Evolutionary conservation across 257 asterid species (phyloP), one percentile per base, ranked within the genome.

Genomic region (Plantago major): DNA sequence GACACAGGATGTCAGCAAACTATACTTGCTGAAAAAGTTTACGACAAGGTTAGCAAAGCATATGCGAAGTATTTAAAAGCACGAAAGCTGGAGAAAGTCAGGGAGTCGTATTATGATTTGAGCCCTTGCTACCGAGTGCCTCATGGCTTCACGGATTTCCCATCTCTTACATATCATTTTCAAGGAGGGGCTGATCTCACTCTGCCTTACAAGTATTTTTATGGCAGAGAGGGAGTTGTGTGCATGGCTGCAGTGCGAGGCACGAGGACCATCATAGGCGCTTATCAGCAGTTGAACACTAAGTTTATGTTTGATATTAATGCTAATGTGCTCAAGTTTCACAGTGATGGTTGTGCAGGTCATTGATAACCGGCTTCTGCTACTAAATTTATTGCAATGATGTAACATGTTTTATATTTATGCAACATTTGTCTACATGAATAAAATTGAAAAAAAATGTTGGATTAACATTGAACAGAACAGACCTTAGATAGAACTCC

Each of bases 271-370:
- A 11, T 60, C 10, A 60, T 46, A 11, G 65, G 65, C 15, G 65
- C 65, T 3, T 5, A 54, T n/a, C 63, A 65, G 63, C 70, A 65
- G 40, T 55, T 63, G 71, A 6, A 46, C 56, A 55, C 58, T 37
- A 66, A 38, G 64, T 46, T 66, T 26, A 56, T 56, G 56, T 66
- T 57, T 47, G 43, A 19, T 28, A 26, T 57, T 46, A 46, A 66
- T 57, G 16, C 33, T 15, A 46, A 66, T 46, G 58, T 66, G 40
- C 71, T 66, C 43, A 66, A 37, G 64, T 57, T 66, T 57, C 42
- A 66, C 51, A 57, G 9, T 40, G 58, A 56, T 42, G 50, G 56
- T 16, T 66, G 70, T 17, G 48, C 49, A 15, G 33, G 42, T 22
- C 28, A 3, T 51, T 14, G 26, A 9, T 51, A 30, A 51, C n/a